Evolutionary conservation across 306 rosid species (phyloP).

Genomic region (Castanospermum australe): DNA sequence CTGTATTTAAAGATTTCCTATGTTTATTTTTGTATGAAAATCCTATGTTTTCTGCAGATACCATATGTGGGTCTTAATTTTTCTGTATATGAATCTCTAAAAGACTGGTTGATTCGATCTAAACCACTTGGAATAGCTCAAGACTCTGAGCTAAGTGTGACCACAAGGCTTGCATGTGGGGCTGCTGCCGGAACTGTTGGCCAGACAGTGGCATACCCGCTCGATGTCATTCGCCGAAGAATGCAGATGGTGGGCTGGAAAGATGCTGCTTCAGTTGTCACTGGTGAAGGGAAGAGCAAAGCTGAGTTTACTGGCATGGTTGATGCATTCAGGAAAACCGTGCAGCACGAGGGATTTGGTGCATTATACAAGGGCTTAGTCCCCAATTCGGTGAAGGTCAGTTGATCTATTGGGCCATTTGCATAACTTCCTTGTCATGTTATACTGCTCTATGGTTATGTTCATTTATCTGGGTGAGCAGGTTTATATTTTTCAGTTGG

Average conservation of each 20-base stretch:
- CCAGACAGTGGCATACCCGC: constrained; percentile 94
- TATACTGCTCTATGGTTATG: not conserved
- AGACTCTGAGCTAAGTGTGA: constrained; percentile 78
- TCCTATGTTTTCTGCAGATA: constrained; percentile 46
- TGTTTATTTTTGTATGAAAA: not conserved
- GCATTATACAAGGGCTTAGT: constrained; percentile 95
- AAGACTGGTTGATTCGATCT: constrained; percentile 71
- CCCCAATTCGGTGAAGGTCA: constrained; percentile 88
- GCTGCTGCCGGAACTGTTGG: constrained; percentile 96
- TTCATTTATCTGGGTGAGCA: not conserved
- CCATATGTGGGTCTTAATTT: constrained; percentile 95
- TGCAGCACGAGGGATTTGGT: constrained; percentile 81
- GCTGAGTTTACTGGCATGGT: constrained; percentile 84
- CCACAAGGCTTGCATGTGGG: constrained; percentile 83
- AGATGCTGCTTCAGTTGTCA: constrained; percentile 72
- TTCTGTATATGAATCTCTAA: constrained; percentile 89
- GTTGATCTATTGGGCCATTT: constrained; percentile 10
- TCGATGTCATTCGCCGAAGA: constrained; percentile 95
- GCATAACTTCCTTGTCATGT: not conserved
- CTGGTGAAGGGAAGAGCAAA: constrained; percentile 73
- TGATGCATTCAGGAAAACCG: constrained; percentile 88
- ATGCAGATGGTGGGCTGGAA: constrained; percentile 99
- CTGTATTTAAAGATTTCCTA: not conserved
- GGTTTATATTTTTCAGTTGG: not conserved
- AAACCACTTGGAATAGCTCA: constrained; percentile 68